Evolutionary conservation across 2,329 filamentous ascomycete genomes (phyloP).

Genomic region (Colletotrichum echinochloae): DNA sequence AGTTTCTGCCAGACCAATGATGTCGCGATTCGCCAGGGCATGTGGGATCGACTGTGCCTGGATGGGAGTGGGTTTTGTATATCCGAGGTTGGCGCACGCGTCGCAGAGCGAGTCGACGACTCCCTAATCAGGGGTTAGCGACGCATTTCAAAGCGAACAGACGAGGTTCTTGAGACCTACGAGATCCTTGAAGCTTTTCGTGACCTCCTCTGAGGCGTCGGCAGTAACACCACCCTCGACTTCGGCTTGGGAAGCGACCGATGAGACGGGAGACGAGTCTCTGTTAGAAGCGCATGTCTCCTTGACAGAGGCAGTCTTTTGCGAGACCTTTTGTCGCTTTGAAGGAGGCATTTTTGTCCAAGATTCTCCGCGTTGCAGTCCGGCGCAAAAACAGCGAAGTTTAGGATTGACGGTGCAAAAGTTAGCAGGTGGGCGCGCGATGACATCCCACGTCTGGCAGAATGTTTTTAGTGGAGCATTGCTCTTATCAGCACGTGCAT

Average conservation of each 20-base stretch:
- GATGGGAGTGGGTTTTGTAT: constrained; percentile 89
- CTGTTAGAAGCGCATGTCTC: background rate
- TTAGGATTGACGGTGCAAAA: background rate
- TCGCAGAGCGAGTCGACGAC: constrained; percentile 90
- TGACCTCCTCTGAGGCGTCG: constrained; percentile 48
- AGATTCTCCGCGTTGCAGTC: background rate
- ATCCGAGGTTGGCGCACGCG: constrained; percentile 84
- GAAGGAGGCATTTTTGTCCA: constrained; percentile 12
- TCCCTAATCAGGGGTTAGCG: constrained; percentile 63
- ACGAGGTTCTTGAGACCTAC: constrained; percentile 48
- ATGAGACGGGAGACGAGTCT: constrained; percentile 14
- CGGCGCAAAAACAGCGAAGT: constrained; percentile 2
- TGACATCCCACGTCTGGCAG: constrained; percentile 12
- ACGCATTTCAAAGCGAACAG: no score
- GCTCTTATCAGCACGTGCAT: constrained; percentile 26
- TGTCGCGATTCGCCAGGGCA: constrained; percentile 83
- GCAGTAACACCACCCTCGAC: constrained; percentile 35
- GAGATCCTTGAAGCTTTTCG: constrained; percentile 76
- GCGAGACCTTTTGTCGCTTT: constrained; percentile 30
- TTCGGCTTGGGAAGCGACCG: constrained; percentile 32
- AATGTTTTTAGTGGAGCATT: constrained; percentile 25
- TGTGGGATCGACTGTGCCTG: constrained; percentile 86
- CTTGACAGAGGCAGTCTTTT: constrained; percentile 10
- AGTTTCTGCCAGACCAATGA: constrained; percentile 95
- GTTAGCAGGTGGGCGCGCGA: constrained; percentile 4